These are phyloP conservation scores for Cyclotella atomus DNA, from an alignment of 108 stramenopile species.

Conservation along the genomic window DNA sequence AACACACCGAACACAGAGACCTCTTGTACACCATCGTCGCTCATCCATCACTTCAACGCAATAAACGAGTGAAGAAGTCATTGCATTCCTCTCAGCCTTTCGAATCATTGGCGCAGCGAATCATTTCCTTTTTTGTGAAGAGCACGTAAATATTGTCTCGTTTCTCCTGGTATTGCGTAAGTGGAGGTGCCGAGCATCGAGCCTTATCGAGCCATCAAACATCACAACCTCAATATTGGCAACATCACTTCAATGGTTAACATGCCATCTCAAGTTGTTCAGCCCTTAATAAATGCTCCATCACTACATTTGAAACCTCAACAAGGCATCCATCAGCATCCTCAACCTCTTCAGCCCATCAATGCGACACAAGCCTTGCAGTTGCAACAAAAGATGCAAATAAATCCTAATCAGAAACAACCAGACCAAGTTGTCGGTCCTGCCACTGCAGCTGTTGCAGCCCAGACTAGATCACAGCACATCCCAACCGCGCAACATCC, in stretches of 20 bases:
- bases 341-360: constrained; percentile 17
- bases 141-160: too few relatives aligned
- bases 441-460: background rate
- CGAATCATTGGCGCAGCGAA: too few relatives aligned
- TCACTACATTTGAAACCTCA: background rate
- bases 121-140: too few relatives aligned
- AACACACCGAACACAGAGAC: too few relatives aligned
- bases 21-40: too few relatives aligned
- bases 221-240: too few relatives aligned
- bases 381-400: constrained; percentile 19
- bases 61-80: too few relatives aligned
- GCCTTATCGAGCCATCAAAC: too few relatives aligned
- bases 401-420: constrained; percentile 11
- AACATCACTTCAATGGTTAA: background rate
- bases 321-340: background rate
- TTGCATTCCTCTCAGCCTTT: too few relatives aligned
- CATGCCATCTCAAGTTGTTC: constrained; percentile 4
- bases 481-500: background rate
- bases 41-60: too few relatives aligned
- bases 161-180: too few relatives aligned
- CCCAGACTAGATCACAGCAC: background rate
- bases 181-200: too few relatives aligned
- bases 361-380: background rate
- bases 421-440: background rate
- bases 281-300: background rate